Evolutionary conservation across 257 asterid species (phyloP), one percentile per base, ranked within the genome.

Genomic region (Rehmannia glutinosa): DNA sequence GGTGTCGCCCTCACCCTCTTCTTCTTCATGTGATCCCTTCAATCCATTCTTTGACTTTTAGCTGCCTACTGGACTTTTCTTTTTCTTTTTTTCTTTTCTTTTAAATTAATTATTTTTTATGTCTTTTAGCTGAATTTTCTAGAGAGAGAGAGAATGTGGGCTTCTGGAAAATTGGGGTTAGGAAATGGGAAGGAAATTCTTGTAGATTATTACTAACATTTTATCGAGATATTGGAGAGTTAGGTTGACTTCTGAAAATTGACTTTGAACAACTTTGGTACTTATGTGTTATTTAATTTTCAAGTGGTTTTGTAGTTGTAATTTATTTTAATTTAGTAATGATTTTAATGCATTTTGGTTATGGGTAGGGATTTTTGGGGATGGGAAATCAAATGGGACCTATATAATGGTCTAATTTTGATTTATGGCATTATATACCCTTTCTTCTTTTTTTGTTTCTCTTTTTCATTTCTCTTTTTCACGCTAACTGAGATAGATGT

Each of bases 11-110:
- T 86, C 94, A 2, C 91, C 84, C 4, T 70, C 86, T 6, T 64
- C 80, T 38, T 77, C 78, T 17, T 54, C 81, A 6, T 76, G 59
- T 21, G 91, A 83, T 80, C 85, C 71, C 15, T 83, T 83, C 81
- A 81, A 82, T 68, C 78, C 87, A 64, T 87, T 84, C 83, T 92
- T 87, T 76, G 97, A 92, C 88, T 79, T 83, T 76, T 87, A 84
- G 86, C 54, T 27, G 10, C 7, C 12, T 20, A 54, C 36, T 30
- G 25, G 56, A 16, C 15, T 33, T 17, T 5, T 54, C 32, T 62
- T 24, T 23, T 19, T 77, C 8, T 27, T 5, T 36, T 6, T 25
- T 64, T 19, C 27, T 27, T 25, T 17, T 19, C 10, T 17, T 16
- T 47, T 36, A 71, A 38, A 38, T 23, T 70, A 64, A 58, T 69